Evolutionary conservation across 2,329 filamentous ascomycete species (phyloP).

Genomic region (Aspergillus tamarii): DNA sequence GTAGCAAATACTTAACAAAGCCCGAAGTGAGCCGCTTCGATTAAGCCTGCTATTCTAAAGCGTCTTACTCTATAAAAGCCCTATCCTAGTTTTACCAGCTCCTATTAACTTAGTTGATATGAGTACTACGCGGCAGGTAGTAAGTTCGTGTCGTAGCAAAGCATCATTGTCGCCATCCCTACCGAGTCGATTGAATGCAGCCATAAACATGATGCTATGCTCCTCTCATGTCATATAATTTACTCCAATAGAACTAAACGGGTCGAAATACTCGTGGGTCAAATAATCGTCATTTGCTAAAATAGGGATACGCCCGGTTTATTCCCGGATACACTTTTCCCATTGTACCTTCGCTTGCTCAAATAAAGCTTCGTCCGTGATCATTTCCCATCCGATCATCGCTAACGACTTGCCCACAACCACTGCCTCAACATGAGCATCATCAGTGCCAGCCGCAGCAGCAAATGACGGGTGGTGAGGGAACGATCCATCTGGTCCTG

Average conservation of each 20-base stretch:
- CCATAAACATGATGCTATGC: background rate
- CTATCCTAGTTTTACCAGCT: no score
- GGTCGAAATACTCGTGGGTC: no score
- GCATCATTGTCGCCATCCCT: background rate
- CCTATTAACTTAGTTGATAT: no score
- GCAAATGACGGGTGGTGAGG: constrained; percentile 50
- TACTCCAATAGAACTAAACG: no score
- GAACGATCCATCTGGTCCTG: constrained; percentile 37
- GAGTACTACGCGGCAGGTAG: no score
- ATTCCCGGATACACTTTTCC: constrained; percentile 27
- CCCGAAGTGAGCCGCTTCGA: no score
- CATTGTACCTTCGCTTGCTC: constrained; percentile 29
- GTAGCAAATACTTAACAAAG: background rate
- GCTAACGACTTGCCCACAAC: constrained; percentile 53
- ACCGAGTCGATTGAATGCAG: background rate
- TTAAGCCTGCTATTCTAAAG: no score
- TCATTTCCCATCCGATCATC: constrained; percentile 37
- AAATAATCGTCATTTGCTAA: background rate
- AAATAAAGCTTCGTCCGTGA: constrained; percentile 29
- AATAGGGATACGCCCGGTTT: background rate
- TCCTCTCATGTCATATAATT: background rate
- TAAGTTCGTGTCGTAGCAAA: background rate
- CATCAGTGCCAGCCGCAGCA: constrained; percentile 47
- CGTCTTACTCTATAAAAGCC: no score
- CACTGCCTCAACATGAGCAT: constrained; percentile 47